Conservation (phyloP, 257 asterid genomes). For the Ehretia macrophylla region DNA sequence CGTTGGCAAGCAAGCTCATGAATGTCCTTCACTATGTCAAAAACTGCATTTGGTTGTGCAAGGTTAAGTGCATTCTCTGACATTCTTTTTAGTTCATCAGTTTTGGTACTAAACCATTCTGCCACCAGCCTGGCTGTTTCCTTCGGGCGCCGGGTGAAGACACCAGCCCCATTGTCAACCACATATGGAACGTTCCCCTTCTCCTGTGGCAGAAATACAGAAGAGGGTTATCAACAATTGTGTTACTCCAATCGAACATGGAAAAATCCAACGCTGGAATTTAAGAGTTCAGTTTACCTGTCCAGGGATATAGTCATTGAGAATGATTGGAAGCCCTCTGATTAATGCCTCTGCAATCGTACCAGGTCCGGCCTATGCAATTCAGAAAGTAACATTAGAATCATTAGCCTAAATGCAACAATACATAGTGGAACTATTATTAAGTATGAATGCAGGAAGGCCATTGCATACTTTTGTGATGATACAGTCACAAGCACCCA, state of each 20-base stretch:
- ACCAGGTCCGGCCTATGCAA: constrained; percentile 92
- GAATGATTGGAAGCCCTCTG: constrained; percentile 90
- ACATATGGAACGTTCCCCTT: constrained; percentile 94
- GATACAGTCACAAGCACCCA: constrained; percentile 95
- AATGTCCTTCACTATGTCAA: constrained; percentile 90
- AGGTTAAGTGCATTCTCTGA: constrained; percentile 78
- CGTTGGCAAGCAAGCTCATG: constrained; percentile 83
- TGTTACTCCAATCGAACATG: not conserved
- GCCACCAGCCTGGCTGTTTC: constrained; percentile 72
- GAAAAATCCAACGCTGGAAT: no score
- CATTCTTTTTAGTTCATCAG: constrained; percentile 63
- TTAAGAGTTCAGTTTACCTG: constrained; percentile 50
- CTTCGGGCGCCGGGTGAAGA: constrained; percentile 68
- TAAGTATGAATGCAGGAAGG: not conserved
- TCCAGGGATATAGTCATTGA: constrained; percentile 96
- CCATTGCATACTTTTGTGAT: constrained; percentile 62
- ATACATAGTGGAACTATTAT: not conserved
- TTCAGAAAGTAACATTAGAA: not conserved
- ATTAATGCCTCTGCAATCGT: constrained; percentile 95
- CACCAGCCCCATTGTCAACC: constrained; percentile 89
- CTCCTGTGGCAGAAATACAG: constrained; percentile 38
- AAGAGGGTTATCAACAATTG: not conserved
- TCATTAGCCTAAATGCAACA: not conserved
- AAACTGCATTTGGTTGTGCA: constrained; percentile 88
- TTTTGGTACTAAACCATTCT: constrained; percentile 87